These are phyloP conservation scores for Podila horticola DNA, from an alignment of 192 early-diverging fungal species.

Conservation along the genomic window DNA sequence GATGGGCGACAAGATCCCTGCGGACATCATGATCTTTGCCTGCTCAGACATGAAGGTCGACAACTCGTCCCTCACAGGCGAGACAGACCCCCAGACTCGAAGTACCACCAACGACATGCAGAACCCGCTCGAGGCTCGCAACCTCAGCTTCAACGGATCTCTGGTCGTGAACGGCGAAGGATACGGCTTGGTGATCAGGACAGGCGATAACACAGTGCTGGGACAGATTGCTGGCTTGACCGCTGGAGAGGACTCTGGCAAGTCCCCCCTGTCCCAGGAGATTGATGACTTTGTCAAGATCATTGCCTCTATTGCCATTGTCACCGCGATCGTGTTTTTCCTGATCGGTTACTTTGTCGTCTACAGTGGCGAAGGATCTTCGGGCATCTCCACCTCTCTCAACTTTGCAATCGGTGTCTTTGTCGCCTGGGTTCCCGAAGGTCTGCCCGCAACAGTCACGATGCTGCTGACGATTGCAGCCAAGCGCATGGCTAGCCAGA, in stretches of 20 bases:
- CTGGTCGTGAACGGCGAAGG: slow-evolving; percentile 85
- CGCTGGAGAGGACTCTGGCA: slow-evolving; percentile 77
- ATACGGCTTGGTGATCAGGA: slow-evolving; percentile 92
- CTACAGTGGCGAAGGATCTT: slow-evolving; percentile 45
- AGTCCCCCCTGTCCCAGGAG: slow-evolving; percentile 80
- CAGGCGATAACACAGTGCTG: slow-evolving; percentile 93
- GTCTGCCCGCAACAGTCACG: slow-evolving; percentile 93
- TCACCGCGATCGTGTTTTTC: slow-evolving; percentile 86
- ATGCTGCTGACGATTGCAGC: slow-evolving; percentile 96
- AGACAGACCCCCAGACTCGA: slow-evolving; percentile 94
- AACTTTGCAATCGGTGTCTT: slow-evolving; percentile 93
- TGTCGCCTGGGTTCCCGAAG: slow-evolving; percentile 94
- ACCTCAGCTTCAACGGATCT: slow-evolving; percentile 91
- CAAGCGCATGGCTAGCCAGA: slow-evolving; percentile 88
- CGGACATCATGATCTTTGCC: slow-evolving; percentile 85
- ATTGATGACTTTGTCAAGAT: slow-evolving; percentile 86
- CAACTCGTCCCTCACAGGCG: slow-evolving; percentile 96
- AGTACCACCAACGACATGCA: slow-evolving; percentile 65
- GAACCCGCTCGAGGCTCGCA: slow-evolving; percentile 93
- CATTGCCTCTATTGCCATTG: slow-evolving; percentile 82
- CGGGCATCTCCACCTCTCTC: slow-evolving; percentile 69
- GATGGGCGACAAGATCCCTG: slow-evolving; percentile 96
- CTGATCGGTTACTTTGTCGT: slow-evolving; percentile 69
- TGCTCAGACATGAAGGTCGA: slow-evolving; percentile 93
- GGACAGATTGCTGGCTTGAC: slow-evolving; percentile 95